Evolutionary conservation across 352 stramenopile species (phyloP), one percentile per base, ranked within the genome.

Genomic region (Phytophthora pinifolia): DNA sequence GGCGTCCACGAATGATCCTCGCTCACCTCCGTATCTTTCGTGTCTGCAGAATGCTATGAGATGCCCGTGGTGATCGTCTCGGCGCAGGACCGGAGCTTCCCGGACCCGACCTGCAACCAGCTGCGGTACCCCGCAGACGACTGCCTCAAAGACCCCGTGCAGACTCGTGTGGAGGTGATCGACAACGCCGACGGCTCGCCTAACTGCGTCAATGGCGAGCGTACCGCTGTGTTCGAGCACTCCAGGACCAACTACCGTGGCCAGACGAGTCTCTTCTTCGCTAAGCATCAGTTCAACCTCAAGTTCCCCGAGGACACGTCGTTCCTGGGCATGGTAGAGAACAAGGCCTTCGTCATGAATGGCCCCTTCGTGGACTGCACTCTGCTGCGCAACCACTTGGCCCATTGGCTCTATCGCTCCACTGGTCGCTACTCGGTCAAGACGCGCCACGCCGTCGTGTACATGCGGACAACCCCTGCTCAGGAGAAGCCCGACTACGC

Each of bases 221-320:
- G 62, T 9, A 83, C 77, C 9, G 58, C 59, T 38, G 59, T 67
- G 15, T 79, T 80, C 58, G 52, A 71, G 22, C 63, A 80, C 35
- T 79, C 66, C 56, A 67, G 41, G 44, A 70, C 78, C 46, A 86
- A 90, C 60, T 91, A 90, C 69, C 83, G 83, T 35, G 83, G 83
- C 27, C 80, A 93, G 34, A 76, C 80, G 22, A 89, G 76, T 63
- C 74, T 93, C 14, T 83, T 81, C 59, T 89, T 88, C 53, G 39
- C 69, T 45, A 93, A 93, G 64, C 83, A 93, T 59, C 80, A 91
- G 45, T 74, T 91, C 46, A 80, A 70, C 49, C 44, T 93, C 52
- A 86, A 86, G 54, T 82, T 91, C 49, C 39, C 71, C 13, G 43
- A 77, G 25, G 41, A 65, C 1, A 67, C 52, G 3, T 35, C 52